Base-by-base conservation (phyloP, 1,284 basidiomycete species). In the Meira nashicola region DNA sequence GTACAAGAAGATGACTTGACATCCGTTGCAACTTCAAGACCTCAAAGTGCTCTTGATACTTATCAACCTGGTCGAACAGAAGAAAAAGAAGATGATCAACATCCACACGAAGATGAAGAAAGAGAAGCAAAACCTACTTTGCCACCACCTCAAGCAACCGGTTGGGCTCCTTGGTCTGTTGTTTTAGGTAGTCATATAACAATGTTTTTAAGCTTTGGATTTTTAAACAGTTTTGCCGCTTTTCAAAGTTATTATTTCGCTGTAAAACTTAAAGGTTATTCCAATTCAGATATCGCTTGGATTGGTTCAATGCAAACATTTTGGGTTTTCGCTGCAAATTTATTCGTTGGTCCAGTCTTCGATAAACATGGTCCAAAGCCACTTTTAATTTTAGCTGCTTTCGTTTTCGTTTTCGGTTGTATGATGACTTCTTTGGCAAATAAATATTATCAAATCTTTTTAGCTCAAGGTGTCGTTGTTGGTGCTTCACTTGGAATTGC, bases 251-350 rank as follows among this genome's bases (percentile, higher is more conserved):
- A 53, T 39, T 53, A 53, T 25, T 14, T n/a, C 21, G 21, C 6
- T 6, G 28, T 33, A 3, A 33, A 33, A 33, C 17, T 17, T 8
- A 21, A n/a, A 17, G 23, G 33, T n/a, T n/a, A 33, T 14, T 53
- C 50, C 5, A 23, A 37, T 11, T 53, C 50, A 14, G 37, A 17
- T 14, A 53, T 53, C 28, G n/a, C 38, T 14, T 53, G 50, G 50
- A 53, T 53, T n/a, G 50, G 50, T 25, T 53, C 50, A n/a, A 12
- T 53, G 11, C 50, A 53, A 25, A n/a, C 28, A 14, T 53, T 53
- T 39, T 53, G 17, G 12, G 37, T 53, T 4, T 33, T 53, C 6
- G 17, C 50, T 6, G 28, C 28, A 4, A 39, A 37, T 15, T 12
- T 53, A 6, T 14, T 53, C 7, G 19, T 33, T 8, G 50, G 50